Base-by-base conservation (phyloP, 352 stramenopile genomes). In the Globisporangium alternatum region DNA sequence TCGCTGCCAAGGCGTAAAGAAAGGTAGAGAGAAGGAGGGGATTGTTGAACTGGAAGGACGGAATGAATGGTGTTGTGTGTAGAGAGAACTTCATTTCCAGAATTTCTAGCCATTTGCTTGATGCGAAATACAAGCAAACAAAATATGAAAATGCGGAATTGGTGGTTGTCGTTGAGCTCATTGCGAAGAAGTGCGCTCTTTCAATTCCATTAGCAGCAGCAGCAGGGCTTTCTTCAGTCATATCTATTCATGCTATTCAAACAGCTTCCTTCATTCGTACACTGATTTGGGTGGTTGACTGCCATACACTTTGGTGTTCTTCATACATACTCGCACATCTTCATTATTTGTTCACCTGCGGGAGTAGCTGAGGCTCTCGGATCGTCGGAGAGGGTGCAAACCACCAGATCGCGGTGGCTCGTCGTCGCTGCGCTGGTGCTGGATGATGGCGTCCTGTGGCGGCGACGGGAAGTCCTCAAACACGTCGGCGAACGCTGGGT, bases 401-500 rank as follows among this genome's bases (percentile, higher is more conserved):
- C 41, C 33, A 7, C 33, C 15, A 7, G 30, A 43, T 55, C 59
- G 48, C 9, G 60, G n/a, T 44, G 43, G 30, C 37, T 64, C 30
- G 48, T 78, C 62, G 25, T 75, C 62, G 47, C 65, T 63, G 19
- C 67, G 39, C 65, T 89, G 71, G 31, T 75, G 77, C 68, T 86
- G 76, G 65, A 91, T 82, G 48, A 88, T 72, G 3, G 78, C 76
- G 66, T 91, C 80, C 43, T 78, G 63, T 1, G 78, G 72, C 21
- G 77, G 82, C 15, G 72, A 70, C 8, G 56, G 59, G 35, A 79
- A 76, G 60, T 89, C 82, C 21, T 79, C 78, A 63, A 89, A 89
- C 41, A 91, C 68, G 39, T 85, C 72, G 8, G 80, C 80, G 35
- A 89, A 79, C 9, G 60, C 67, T 43, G 65, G 61, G 59, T 88